phyloP scores from a whole-genome alignment of 768 basidiomycete genomes.

The Holtermanniella nyarrowii region DNA sequence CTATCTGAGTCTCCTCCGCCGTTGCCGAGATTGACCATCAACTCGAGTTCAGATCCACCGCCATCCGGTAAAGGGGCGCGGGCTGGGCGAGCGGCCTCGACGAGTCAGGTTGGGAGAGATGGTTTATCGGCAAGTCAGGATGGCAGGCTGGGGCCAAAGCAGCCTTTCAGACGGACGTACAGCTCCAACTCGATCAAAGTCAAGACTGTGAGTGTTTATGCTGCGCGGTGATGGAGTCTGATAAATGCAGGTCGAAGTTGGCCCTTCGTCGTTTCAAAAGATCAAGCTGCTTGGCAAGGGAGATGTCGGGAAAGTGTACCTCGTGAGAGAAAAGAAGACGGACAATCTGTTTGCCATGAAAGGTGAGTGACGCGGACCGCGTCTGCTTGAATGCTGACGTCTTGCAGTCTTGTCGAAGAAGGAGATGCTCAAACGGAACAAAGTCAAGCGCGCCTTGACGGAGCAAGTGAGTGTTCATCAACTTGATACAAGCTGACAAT shows the following conservation, averaged over 20 bases:
- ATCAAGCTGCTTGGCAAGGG: constrained; percentile 97
- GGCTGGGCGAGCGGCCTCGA: constrained; percentile 14
- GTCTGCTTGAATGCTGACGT: constrained; percentile 12
- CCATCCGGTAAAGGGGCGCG: constrained; percentile 22
- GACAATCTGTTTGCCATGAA: constrained; percentile 98
- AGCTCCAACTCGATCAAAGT: constrained; percentile 97
- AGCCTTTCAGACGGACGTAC: constrained; percentile 80
- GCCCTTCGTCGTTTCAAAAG: constrained; percentile 88
- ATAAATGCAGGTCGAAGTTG: constrained; percentile 68
- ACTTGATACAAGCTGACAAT: background rate
- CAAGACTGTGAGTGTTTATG: constrained; percentile 53
- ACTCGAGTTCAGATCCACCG: constrained; percentile 24
- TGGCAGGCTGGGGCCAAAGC: constrained; percentile 48
- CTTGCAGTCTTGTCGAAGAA: constrained; percentile 83
- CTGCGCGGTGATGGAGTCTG: background rate
- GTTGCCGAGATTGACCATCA: constrained; percentile 48
- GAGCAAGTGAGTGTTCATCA: constrained; percentile 55
- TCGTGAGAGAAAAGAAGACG: constrained; percentile 96
- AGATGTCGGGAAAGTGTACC: constrained; percentile 95
- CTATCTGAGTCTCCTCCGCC: constrained; percentile 23
- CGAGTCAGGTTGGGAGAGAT: constrained; percentile 2
- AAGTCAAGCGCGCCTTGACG: constrained; percentile 95
- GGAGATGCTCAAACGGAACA: constrained; percentile 99
- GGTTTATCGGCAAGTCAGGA: too few species aligned
- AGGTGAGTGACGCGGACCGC: constrained; percentile 50